These are phyloP conservation scores for Danielia oregonensis DNA, from an alignment of 805 yeast genomes.

Conservation along the genomic window DNA sequence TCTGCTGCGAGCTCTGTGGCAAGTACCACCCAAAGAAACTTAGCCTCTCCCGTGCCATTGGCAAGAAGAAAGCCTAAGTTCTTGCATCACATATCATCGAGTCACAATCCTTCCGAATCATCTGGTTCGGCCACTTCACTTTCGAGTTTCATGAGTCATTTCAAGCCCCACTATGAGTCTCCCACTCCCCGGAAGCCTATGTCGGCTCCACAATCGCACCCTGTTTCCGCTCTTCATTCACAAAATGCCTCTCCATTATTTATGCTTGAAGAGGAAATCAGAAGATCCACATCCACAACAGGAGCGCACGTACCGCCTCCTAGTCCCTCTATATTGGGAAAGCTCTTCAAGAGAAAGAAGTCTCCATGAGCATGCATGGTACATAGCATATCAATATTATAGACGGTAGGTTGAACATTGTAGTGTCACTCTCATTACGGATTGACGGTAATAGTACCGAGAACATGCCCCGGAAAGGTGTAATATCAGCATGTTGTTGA, in stretches of 20 bases:
- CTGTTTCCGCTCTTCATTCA: not conserved
- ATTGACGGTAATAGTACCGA: too few relatives aligned
- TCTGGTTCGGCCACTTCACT: slow-evolving; percentile 4
- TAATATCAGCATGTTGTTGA: too few relatives aligned
- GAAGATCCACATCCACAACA: not conserved
- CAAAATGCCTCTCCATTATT: not conserved
- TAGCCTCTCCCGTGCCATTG: slow-evolving; percentile 6
- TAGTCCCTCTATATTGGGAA: slow-evolving; percentile 13
- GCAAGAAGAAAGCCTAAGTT: slow-evolving; percentile 2
- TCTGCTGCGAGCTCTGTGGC: too few relatives aligned
- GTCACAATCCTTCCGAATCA: not conserved
- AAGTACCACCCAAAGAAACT: too few relatives aligned
- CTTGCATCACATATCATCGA: slow-evolving; percentile 1
- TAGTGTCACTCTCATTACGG: too few relatives aligned
- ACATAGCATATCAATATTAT: slow-evolving; percentile 2
- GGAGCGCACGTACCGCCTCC: not conserved
- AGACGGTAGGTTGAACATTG: too few relatives aligned
- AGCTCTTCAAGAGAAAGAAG: slow-evolving; percentile 20
- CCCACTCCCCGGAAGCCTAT: not conserved
- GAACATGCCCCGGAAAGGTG: too few relatives aligned
- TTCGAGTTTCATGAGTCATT: slow-evolving; percentile 13
- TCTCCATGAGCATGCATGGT: slow-evolving; percentile 1
- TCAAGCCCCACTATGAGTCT: slow-evolving; percentile 3
- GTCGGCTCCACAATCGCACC: not conserved
- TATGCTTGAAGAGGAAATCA: not conserved